A percentile compares a stretch with the other conserved stretches of the same genome.
These are phyloP conservation scores for Moesziomyces parantarcticus DNA, from an alignment of 1,284 basidiomycete species.

Conservation along the genomic window DNA sequence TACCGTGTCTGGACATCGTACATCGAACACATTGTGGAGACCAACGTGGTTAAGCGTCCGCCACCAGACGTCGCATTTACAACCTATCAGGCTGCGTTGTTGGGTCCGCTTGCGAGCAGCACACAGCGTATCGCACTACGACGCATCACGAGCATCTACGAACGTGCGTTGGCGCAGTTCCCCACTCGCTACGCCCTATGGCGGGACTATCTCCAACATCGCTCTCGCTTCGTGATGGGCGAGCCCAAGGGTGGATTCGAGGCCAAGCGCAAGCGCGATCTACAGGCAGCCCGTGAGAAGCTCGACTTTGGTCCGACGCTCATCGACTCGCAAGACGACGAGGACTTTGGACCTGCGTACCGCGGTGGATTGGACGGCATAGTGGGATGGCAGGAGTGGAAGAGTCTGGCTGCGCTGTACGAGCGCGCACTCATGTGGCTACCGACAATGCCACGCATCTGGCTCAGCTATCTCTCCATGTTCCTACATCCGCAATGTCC, in stretches of 20 bases:
- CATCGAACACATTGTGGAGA: conserved; percentile 80
- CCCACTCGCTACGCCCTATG: conserved; percentile 92
- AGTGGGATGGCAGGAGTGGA: conserved; percentile 96
- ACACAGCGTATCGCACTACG: conserved; percentile 81
- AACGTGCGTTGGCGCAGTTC: conserved; percentile 87
- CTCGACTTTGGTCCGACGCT: conserved; percentile 72
- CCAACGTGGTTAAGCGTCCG: conserved; percentile 70
- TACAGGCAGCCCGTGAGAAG: conserved; percentile 70
- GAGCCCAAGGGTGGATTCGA: conserved; percentile 70
- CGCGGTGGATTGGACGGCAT: conserved; percentile 84
- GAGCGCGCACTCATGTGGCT: conserved; percentile 95
- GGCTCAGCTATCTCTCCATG: conserved; percentile 90
- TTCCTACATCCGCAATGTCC: conserved; percentile 92
- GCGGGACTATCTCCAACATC: conserved; percentile 87
- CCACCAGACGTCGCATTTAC: conserved; percentile 66
- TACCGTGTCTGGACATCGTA: conserved; percentile 91
- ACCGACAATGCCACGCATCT: conserved; percentile 90
- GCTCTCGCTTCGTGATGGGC: conserved; percentile 88
- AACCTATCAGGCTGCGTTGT: conserved; percentile 69
- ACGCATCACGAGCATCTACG: conserved; percentile 88
- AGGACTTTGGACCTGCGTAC: conserved; percentile 80
- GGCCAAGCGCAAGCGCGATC: conserved; percentile 67
- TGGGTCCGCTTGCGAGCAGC: conserved; percentile 76
- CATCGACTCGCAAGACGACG: conserved; percentile 67
- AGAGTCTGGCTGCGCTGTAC: conserved; percentile 83